These are phyloP conservation scores for Sphaerosporella brunnea DNA, from an alignment of 495 filamentous ascomycete species.

Conservation along the genomic window DNA sequence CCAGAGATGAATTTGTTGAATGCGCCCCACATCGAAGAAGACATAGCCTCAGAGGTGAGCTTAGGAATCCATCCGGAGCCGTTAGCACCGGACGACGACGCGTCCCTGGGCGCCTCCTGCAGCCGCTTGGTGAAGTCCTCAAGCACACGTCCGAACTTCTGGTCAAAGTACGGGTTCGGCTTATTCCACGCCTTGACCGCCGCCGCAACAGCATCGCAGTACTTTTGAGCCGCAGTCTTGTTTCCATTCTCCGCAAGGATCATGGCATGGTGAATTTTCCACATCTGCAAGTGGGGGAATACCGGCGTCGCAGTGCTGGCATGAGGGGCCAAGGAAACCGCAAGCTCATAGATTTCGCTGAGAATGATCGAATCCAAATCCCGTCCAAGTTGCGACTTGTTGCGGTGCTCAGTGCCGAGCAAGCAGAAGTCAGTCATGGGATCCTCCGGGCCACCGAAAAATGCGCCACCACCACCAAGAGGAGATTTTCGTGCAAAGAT, in stretches of 20 bases:
- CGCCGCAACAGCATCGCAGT: conserved; percentile 71
- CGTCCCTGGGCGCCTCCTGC: conserved; percentile 64
- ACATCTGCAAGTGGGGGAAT: conserved; percentile 64
- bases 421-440: conserved; percentile 58
- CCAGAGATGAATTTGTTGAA: conserved; percentile 93
- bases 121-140: conserved; percentile 72
- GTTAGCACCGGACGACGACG: conserved; percentile 36
- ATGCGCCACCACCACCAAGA: conserved; percentile 31
- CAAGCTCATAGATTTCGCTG: conserved; percentile 83
- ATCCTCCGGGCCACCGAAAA: conserved; percentile 76
- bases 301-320: conserved; percentile 11
- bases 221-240: conserved; percentile 66
- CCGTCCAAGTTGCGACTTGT: conserved; percentile 43
- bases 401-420: conserved; percentile 62
- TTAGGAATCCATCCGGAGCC: conserved; percentile 57
- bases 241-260: conserved; percentile 68
- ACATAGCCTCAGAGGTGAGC: conserved; percentile 88
- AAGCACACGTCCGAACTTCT: conserved; percentile 48
- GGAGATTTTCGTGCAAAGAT: conserved; percentile 37
- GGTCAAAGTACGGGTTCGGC: conserved; percentile 67
- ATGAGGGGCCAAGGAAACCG: conserved; percentile 29
- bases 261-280: conserved; percentile 75
- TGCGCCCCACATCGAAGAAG: conserved; percentile 64
- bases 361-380: conserved; percentile 74
- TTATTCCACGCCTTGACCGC: conserved; percentile 67